Base-by-base conservation (phyloP, 2,329 filamentous ascomycete genomes). In the Cryoendolithus antarcticus region DNA sequence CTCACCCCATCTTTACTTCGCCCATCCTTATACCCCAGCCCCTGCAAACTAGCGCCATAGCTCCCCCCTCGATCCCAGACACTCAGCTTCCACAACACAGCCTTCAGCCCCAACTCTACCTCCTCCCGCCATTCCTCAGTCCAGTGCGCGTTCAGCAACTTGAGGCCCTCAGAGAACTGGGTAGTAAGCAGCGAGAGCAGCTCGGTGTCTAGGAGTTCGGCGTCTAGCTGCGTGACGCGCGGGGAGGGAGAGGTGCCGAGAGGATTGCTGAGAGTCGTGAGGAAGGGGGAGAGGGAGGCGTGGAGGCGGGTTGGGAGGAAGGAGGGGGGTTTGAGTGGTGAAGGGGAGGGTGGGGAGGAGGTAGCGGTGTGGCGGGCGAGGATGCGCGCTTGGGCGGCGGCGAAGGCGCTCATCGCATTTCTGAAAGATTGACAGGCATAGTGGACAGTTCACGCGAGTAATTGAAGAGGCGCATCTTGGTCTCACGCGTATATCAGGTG, bases 21-120 rank as follows among this genome's bases (percentile, higher is more conserved):
- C 35, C 86, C 88, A 58, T 96, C 89, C 8, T 84, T 82, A 56
- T 89, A 96, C 56, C 80, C 80, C 21, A 98, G 71, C 46, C 93
- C 93, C 61, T 98, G 91, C 36, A 98, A 68, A 29, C 85, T 80
- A 8, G 91, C 91, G 44, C 91, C 91, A 61, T 98, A 96, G 4
- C 84, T 93, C 30, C 91, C 85, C 59, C 94, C 80, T 60, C 95
- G 85, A 60, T 96, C 88, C 91, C 91, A 98, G 42, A 98, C 80
- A 10, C 83, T 86, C 45, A 98, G 73, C 63, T 98, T 98, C 70
- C 95, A 98, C 6, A 98, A 67, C 3, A 86, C 67, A 2, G 81
- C 76, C 34, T 89, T 73, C 40, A 98, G 69, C 1, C 69, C 73
- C 21, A 95, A 70, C 45, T 82, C 70, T 39, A 96, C 89, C 63